These are phyloP conservation scores for Fusarium cicatricum DNA, from an alignment of 2,329 filamentous ascomycete genomes.

Conservation along the genomic window DNA sequence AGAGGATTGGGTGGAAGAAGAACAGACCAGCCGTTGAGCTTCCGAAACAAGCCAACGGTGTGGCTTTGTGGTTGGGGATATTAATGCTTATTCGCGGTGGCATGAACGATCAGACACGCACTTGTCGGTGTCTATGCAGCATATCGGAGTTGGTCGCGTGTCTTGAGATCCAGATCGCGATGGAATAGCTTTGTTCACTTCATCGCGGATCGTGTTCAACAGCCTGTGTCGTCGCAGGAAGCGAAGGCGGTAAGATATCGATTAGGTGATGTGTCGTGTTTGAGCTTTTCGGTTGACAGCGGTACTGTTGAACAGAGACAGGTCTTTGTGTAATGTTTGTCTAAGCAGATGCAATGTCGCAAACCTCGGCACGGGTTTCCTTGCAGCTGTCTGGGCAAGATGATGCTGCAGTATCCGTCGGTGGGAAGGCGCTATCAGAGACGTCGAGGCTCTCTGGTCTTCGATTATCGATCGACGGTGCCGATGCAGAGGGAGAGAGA, in stretches of 20 bases:
- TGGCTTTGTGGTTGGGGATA: slow-evolving; percentile 4
- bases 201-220: slow-evolving; percentile 23
- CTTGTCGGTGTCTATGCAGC: slow-evolving; percentile 3
- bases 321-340: slow-evolving; percentile 1
- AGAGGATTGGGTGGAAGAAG: not conserved
- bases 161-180: slow-evolving; percentile 20
- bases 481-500: not conserved
- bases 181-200: slow-evolving; percentile 26
- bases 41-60: not conserved
- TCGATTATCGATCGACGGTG: not conserved
- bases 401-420: not conserved
- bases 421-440: not conserved
- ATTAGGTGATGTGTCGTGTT: slow-evolving; percentile 11
- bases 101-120: not conserved
- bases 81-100: not conserved
- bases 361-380: slow-evolving; percentile 10
- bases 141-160: slow-evolving; percentile 22
- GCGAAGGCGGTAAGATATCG: slow-evolving; percentile 20
- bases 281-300: slow-evolving; percentile 13
- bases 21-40: slow-evolving; percentile 4
- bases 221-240: slow-evolving; percentile 18
- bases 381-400: not conserved
- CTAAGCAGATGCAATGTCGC: slow-evolving; percentile 10
- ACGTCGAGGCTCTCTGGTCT: not conserved
- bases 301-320: not conserved